Evolutionary conservation across 208 protist genomes (phyloP).

Genomic region (Trypanosoma avium): DNA sequence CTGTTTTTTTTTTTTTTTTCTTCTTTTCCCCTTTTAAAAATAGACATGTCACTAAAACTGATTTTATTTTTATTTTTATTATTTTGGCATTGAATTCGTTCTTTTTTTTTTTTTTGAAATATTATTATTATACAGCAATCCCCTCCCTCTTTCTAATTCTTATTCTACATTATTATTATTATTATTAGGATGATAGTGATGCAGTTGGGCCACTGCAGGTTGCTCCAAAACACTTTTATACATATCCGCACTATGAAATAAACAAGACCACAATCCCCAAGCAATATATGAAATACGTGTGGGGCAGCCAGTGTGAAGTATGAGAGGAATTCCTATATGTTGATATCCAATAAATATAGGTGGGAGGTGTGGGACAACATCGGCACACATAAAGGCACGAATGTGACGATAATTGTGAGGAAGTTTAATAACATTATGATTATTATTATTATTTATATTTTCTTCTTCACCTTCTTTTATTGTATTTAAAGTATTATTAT

Average conservation of each 20-base stretch:
- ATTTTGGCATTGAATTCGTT: too few relatives aligned
- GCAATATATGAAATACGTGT: constrained; percentile 45
- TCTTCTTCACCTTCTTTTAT: not conserved
- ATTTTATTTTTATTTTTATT: too few relatives aligned
- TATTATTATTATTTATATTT: not conserved
- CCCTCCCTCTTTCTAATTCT: too few relatives aligned
- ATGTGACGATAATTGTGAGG: constrained; percentile 60
- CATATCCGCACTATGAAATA: constrained; percentile 63
- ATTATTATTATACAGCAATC: too few relatives aligned
- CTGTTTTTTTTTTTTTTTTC: too few relatives aligned
- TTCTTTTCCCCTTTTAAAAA: too few relatives aligned
- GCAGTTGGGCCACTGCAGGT: constrained; percentile 52
- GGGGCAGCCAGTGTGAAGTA: constrained; percentile 57
- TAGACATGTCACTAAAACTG: too few relatives aligned
- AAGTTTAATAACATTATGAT: constrained; percentile 17
- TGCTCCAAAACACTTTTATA: constrained; percentile 48
- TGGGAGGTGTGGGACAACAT: constrained; percentile 52
- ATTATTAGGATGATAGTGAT: too few relatives aligned
- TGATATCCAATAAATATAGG: constrained; percentile 49
- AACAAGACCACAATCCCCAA: constrained; percentile 54
- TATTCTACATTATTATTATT: too few relatives aligned
- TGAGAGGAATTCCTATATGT: constrained; percentile 51
- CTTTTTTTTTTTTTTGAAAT: too few relatives aligned
- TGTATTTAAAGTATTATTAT: constrained; percentile 9
- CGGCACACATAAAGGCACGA: constrained; percentile 52